Percentiles rank a stretch among this genome's conserved stretches.
These are phyloP conservation scores for Penicillium longicatenatum DNA, from an alignment of 495 filamentous ascomycete genomes.

Conservation along the genomic window DNA sequence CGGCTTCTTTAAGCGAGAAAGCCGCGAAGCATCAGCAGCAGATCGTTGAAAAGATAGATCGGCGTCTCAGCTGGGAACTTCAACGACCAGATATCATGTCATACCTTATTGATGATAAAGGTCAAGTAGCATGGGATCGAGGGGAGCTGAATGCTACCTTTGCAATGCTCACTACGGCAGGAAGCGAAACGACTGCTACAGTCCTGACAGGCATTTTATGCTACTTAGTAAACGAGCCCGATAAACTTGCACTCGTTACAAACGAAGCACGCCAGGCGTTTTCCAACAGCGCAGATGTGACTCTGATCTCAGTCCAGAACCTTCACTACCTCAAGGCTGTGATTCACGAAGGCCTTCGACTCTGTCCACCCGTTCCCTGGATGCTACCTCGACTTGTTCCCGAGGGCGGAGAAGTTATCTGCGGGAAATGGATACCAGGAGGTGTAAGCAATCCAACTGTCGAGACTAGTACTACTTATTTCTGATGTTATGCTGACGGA, in stretches of 20 bases:
- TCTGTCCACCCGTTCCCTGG: neutral
- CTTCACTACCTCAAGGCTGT: neutral
- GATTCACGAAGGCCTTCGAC: neutral
- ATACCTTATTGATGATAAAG: neutral
- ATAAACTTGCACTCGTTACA: neutral
- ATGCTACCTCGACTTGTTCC: neutral
- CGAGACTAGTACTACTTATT: neutral
- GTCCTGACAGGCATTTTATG: neutral
- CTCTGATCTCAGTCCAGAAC: neutral
- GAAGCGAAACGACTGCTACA: neutral
- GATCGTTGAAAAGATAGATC: neutral
- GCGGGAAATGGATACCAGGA: neutral
- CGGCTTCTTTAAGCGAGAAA: neutral
- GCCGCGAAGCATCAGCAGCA: neutral
- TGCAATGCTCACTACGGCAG: neutral
- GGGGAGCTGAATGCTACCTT: neutral
- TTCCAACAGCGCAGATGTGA: neutral
- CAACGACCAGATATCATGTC: conserved; percentile 1
- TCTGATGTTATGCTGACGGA: neutral
- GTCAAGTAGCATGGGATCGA: neutral
- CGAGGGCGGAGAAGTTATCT: neutral
- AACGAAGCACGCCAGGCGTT: neutral
- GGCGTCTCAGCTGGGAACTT: neutral
- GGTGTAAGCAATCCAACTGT: neutral
- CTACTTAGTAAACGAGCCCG: neutral